Percentiles rank a stretch among this genome's conserved stretches.
phyloP scores from a whole-genome alignment of 1,284 basidiomycete species.

The Moesziomyces aphidis region DNA sequence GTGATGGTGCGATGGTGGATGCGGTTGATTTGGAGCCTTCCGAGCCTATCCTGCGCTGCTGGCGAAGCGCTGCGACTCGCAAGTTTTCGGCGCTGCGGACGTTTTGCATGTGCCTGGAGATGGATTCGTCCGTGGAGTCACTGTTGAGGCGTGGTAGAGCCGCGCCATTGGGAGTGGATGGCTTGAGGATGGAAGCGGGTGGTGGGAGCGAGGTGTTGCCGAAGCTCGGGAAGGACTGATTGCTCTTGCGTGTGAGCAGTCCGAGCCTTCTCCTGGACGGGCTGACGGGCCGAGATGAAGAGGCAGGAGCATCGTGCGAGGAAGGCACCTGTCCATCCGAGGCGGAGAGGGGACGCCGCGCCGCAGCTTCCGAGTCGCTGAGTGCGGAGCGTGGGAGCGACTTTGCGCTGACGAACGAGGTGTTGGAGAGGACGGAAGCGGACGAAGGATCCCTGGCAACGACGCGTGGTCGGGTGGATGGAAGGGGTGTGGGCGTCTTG shows the following conservation, averaged over 20 bases:
- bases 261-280: constrained; percentile 22
- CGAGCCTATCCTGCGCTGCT: constrained; percentile 29
- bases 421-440: constrained; percentile 33
- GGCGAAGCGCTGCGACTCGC: constrained; percentile 24
- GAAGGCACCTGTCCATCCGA: constrained; percentile 5
- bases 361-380: constrained; percentile 39
- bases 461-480: constrained; percentile 13
- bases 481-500: neutral
- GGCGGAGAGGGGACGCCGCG: constrained; percentile 7
- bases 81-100: constrained; percentile 39
- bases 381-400: constrained; percentile 24
- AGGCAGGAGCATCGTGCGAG: constrained; percentile 7
- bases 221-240: constrained; percentile 18
- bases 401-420: constrained; percentile 43
- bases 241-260: constrained; percentile 20
- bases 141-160: neutral
- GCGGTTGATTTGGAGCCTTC: constrained; percentile 15
- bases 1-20: constrained; percentile 5
- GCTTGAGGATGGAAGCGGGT: constrained; percentile 20
- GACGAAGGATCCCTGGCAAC: constrained; percentile 38
- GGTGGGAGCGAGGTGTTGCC: constrained; percentile 5
- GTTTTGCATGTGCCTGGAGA: constrained; percentile 8
- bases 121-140: neutral
- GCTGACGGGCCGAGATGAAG: constrained; percentile 15
- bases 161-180: neutral